These are phyloP conservation scores for Vaccinium myrtillus DNA, from an alignment of 148 eudicot genomes.

Conservation along the genomic window DNA sequence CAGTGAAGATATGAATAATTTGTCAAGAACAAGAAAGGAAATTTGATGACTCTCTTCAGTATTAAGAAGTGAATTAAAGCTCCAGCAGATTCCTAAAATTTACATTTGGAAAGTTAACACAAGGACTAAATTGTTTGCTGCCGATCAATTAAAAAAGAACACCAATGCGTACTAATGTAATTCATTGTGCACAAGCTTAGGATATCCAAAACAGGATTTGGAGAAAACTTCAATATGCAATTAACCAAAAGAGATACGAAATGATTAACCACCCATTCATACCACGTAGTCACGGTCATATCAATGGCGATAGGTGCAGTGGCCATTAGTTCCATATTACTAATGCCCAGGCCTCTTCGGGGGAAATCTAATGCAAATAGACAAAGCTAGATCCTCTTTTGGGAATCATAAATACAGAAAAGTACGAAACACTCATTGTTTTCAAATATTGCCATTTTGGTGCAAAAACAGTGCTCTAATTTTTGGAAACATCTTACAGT, in stretches of 20 bases:
- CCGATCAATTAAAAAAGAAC: background rate
- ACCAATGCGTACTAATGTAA: background rate
- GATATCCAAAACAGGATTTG: background rate
- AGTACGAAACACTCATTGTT: background rate
- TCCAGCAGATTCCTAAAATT: slow-evolving; percentile 1
- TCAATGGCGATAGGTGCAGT: background rate
- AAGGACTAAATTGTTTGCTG: background rate
- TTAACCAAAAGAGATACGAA: background rate
- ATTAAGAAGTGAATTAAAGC: background rate
- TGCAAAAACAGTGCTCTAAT: background rate
- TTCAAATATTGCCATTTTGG: background rate
- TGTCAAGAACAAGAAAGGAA: background rate
- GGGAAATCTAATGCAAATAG: background rate
- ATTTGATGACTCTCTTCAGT: background rate
- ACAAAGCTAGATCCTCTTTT: background rate
- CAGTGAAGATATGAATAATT: background rate
- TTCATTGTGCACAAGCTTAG: background rate
- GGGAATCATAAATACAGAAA: background rate
- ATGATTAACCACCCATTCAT: background rate
- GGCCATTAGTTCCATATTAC: background rate
- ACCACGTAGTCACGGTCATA: background rate
- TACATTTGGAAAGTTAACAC: background rate
- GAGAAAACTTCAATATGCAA: background rate
- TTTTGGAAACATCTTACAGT: background rate
- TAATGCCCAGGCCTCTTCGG: background rate